Percentiles rank a stretch among this genome's conserved stretches.
phyloP scores from a whole-genome alignment of 176 grass and related monocot species.

The Eragrostis nindensis region DNA sequence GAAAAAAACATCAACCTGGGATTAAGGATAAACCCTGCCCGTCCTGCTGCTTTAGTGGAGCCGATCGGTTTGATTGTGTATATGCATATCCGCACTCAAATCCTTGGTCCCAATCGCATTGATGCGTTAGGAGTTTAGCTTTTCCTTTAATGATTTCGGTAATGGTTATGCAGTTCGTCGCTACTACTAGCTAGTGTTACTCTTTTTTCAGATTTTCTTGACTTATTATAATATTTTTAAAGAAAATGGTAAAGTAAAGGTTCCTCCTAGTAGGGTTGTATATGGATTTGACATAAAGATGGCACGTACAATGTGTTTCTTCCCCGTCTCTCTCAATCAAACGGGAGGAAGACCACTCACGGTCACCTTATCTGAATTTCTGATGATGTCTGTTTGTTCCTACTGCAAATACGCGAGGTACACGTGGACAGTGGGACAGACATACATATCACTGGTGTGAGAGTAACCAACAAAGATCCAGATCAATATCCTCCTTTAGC shows the following conservation, averaged over 20 bases:
- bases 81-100: conserved; percentile 24
- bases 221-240: background rate
- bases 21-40: conserved; percentile 15
- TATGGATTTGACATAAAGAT: conserved; percentile 58
- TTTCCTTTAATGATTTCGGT: conserved; percentile 21
- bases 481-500: background rate
- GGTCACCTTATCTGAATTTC: conserved; percentile 28
- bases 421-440: conserved; percentile 35
- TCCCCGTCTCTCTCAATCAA: conserved; percentile 28
- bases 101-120: conserved; percentile 25
- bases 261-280: background rate
- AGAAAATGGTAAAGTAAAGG: conserved; percentile 9
- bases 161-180: background rate
- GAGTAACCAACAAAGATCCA: background rate
- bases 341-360: conserved; percentile 19
- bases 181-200: background rate
- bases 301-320: conserved; percentile 35
- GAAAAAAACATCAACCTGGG: background rate
- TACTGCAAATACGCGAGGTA: conserved; percentile 19
- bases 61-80: background rate
- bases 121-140: conserved; percentile 33
- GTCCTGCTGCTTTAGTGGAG: conserved; percentile 19
- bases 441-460: background rate
- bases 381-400: conserved; percentile 17
- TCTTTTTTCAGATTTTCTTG: background rate